phyloP scores from a whole-genome alignment of 306 rosid species.

The Elaeagnus macrophylla region DNA sequence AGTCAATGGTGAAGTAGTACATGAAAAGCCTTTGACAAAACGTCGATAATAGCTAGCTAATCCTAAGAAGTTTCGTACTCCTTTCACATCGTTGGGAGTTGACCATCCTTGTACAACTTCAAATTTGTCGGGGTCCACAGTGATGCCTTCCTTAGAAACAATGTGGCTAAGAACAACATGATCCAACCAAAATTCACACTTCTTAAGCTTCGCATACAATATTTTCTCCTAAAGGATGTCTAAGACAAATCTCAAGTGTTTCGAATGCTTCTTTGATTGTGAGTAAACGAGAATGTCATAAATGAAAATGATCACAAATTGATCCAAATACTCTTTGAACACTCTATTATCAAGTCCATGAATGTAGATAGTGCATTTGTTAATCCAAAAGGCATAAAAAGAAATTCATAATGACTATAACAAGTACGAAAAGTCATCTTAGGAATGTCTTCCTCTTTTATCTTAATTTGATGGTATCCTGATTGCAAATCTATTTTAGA shows the following conservation, averaged over 20 bases:
- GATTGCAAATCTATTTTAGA: not conserved
- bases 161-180: not conserved
- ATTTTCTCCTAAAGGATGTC: no score
- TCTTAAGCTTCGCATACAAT: no score
- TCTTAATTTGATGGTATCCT: not conserved
- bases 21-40: not conserved
- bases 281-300: no score
- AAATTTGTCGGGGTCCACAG: not conserved
- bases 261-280: no score
- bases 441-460: not conserved
- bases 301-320: no score
- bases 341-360: no score
- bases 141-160: not conserved
- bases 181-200: no score
- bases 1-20: not conserved
- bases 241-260: no score
- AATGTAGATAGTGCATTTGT: not conserved
- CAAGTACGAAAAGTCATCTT: not conserved
- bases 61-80: not conserved
- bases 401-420: not conserved
- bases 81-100: not conserved
- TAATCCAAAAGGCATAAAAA: not conserved
- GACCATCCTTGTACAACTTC: not conserved
- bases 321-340: no score
- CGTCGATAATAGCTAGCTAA: not conserved